phyloP scores from a whole-genome alignment of 2,329 filamentous ascomycete species.

The Emergomyces pasteurianus region DNA sequence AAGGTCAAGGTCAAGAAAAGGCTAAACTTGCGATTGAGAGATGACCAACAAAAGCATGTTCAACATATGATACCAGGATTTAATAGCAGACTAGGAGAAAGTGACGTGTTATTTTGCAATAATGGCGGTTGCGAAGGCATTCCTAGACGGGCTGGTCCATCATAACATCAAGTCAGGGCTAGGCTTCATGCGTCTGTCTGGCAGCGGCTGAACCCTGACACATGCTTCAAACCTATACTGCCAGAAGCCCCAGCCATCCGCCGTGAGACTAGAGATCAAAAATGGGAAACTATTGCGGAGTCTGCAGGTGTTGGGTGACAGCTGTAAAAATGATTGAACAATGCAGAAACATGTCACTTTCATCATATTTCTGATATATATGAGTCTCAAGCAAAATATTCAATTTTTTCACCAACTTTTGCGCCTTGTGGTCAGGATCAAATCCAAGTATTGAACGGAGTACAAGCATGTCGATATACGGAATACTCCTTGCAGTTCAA shows the following conservation, averaged over 20 bases:
- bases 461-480: too few species aligned
- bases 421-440: background rate
- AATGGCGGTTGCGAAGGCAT: background rate
- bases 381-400: background rate
- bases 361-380: background rate
- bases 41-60: background rate
- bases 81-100: background rate
- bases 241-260: background rate
- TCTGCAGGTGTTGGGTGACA: background rate
- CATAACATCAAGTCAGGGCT: background rate
- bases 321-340: background rate
- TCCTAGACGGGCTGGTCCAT: background rate
- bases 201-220: background rate
- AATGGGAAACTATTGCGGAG: background rate
- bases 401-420: background rate
- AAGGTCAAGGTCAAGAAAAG: background rate
- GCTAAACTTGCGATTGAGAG: background rate
- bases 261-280: background rate
- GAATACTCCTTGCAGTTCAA: background rate
- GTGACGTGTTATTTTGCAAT: too few species aligned
- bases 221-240: background rate
- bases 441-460: too few species aligned
- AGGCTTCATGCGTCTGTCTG: background rate
- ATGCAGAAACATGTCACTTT: background rate
- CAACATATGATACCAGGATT: background rate